Percentiles rank a stretch among this genome's conserved stretches.
phyloP scores from a whole-genome alignment of 768 basidiomycete species.

The Rhizopogon salebrosus region DNA sequence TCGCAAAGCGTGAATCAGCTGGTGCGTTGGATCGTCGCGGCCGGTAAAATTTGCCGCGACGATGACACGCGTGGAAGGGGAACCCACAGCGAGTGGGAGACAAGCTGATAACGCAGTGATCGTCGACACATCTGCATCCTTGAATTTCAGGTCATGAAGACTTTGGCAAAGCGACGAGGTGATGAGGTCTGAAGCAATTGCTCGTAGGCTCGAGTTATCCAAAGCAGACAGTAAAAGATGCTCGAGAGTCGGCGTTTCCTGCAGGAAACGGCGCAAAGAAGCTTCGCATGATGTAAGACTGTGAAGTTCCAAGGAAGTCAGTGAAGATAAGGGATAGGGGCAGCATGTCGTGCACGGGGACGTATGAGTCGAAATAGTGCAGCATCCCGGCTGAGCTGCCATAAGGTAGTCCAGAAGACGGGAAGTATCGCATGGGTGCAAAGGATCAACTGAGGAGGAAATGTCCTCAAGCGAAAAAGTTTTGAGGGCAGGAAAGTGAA shows the following conservation, averaged over 20 bases:
- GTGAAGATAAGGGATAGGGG: constrained; percentile 3
- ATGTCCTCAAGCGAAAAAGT: constrained; percentile 44
- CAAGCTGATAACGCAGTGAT: background rate
- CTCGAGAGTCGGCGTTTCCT: background rate
- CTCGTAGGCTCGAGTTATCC: background rate
- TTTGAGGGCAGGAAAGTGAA: constrained; percentile 34
- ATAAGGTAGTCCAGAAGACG: constrained; percentile 32
- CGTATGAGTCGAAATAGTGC: background rate
- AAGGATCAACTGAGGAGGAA: constrained; percentile 30
- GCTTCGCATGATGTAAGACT: constrained; percentile 2
- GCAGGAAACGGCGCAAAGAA: constrained; percentile 3
- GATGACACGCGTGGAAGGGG: background rate
- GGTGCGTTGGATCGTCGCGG: too few species aligned
- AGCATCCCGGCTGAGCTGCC: background rate
- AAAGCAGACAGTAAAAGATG: background rate
- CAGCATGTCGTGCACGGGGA: constrained; percentile 5
- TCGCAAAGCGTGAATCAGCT: background rate
- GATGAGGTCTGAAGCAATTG: background rate
- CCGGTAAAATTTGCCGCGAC: background rate
- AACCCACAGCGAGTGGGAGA: background rate
- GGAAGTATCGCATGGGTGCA: constrained; percentile 30
- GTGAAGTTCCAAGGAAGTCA: background rate
- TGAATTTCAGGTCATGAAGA: background rate
- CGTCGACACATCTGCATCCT: background rate
- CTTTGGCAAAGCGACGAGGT: background rate